Base-by-base conservation (phyloP, 768 basidiomycete genomes). In the Sistotremastrum niveocremeum region DNA sequence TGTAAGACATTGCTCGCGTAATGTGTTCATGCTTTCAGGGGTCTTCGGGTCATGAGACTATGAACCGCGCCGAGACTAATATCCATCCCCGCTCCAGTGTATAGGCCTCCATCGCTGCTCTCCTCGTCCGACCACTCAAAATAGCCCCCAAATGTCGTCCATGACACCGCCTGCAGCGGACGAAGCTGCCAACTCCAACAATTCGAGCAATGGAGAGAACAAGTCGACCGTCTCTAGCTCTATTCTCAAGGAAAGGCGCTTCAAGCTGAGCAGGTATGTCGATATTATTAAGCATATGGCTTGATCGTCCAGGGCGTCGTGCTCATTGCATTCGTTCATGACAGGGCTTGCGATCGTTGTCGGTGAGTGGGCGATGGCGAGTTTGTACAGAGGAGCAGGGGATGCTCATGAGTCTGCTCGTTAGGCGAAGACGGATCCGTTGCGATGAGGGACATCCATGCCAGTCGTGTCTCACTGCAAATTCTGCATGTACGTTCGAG, bases 361-460 rank as follows among this genome's bases (percentile, higher is more conserved):
- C 77, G 86, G 84, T 88, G 66, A 72, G 82, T 53, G 32, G 42
- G 36, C 54, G 52, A 34, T 33, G 48, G 39, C 37, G 10, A n/a
- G 43, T 41, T 34, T 30, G 5, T 37, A 29, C 8, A 28, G 38
- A 46, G n/a, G 49, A 11, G 4, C 11, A 32, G 43, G 9, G 10
- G 11, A 28, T 36, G 8, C 42, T 37, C 30, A 41, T 20, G 2
- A 33, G 34, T 48, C 38, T 42, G 5, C 30, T 41, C 52, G 5
- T 20, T 53, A 88, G 85, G 12, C 82, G 85, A 45, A 70, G 86
- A 55, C 68, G 86, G 56, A 89, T 89, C 59, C 85, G 84, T 55
- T 89, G 86, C 57, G 86, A 89, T 54, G 86, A 89, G 59, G 86
- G 86, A 0, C 84, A 87, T 57, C 86, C 86, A 34, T 89, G 85